A percentile compares a stretch with the other conserved stretches of the same genome.
These are phyloP conservation scores for Vitis hybrid DNA, from an alignment of 177 flowering plant species.

Conservation along the genomic window DNA sequence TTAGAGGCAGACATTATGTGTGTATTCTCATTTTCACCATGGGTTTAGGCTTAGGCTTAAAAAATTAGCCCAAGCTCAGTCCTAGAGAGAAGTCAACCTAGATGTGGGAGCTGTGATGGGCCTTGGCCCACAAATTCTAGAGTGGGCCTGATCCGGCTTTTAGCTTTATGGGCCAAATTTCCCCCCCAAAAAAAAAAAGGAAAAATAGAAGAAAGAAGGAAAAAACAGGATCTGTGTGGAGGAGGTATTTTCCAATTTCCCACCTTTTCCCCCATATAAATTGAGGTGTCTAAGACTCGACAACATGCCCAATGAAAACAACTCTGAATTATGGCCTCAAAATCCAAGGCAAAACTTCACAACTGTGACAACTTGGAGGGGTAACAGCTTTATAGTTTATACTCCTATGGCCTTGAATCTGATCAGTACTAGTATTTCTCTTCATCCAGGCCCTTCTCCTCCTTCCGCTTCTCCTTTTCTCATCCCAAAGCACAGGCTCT, in stretches of 20 bases:
- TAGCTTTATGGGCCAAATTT: too few species aligned
- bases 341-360: background rate
- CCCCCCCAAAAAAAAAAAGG: too few species aligned
- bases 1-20: too few species aligned
- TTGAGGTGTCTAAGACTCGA: background rate
- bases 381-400: background rate
- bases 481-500: conserved; percentile 20
- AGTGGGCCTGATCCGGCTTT: too few species aligned
- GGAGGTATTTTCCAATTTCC: conserved; percentile 2
- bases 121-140: too few species aligned
- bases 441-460: conserved; percentile 24
- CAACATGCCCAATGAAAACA: background rate
- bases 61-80: too few species aligned
- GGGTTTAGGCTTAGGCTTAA: too few species aligned
- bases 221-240: conserved; percentile 8
- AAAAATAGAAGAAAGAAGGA: background rate
- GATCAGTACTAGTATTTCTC: conserved; percentile 15
- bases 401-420: conserved; percentile 42
- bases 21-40: too few species aligned
- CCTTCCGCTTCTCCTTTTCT: conserved; percentile 4
- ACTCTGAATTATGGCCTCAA: background rate
- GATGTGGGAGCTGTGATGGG: too few species aligned
- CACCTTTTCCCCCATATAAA: background rate
- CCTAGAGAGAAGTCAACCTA: too few species aligned
- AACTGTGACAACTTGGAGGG: background rate